phyloP scores from a whole-genome alignment of 2,329 filamentous ascomycete species.

The Trichoderma koningii region DNA sequence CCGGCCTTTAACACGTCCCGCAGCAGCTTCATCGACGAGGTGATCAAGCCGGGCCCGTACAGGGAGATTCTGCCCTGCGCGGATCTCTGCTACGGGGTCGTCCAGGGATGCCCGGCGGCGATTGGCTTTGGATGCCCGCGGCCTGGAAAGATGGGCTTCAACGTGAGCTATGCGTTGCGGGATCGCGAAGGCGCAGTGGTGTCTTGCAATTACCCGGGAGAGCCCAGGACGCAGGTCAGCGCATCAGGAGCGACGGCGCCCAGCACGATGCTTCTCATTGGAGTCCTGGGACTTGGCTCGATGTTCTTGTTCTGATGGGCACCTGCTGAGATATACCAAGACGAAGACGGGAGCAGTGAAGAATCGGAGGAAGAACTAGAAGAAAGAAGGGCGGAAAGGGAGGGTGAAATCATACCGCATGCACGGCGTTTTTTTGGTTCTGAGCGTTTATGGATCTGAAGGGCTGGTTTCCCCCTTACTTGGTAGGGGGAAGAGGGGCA shows the following conservation, averaged over 20 bases:
- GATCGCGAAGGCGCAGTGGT: constrained; percentile 33
- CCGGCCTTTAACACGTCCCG: constrained; percentile 55
- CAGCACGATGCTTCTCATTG: constrained; percentile 27
- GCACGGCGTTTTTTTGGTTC: constrained; percentile 20
- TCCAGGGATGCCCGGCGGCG: constrained; percentile 77
- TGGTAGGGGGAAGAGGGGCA: neutral
- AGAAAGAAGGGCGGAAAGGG: neutral
- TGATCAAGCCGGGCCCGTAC: constrained; percentile 82
- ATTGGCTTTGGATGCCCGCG: constrained; percentile 76
- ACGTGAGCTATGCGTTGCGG: constrained; percentile 42
- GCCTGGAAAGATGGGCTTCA: constrained; percentile 39
- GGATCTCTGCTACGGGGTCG: constrained; percentile 82
- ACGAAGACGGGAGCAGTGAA: too few species aligned
- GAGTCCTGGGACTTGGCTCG: constrained; percentile 11
- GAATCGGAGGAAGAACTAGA: too few species aligned
- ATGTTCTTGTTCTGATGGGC: constrained; percentile 12
- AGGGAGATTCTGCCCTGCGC: constrained; percentile 89
- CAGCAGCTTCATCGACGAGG: constrained; percentile 70
- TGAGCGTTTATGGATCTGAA: constrained; percentile 7
- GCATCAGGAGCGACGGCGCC: constrained; percentile 29
- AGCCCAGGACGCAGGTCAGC: constrained; percentile 39
- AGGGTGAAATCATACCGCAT: constrained; percentile 4
- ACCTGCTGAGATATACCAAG: neutral
- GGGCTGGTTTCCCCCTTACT: constrained; percentile 2
- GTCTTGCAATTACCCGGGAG: constrained; percentile 45